Percentiles rank a stretch among this genome's conserved stretches.
Evolutionary conservation across 2,329 filamentous ascomycete genomes (phyloP).

Genomic region (Diaporthe eres): DNA sequence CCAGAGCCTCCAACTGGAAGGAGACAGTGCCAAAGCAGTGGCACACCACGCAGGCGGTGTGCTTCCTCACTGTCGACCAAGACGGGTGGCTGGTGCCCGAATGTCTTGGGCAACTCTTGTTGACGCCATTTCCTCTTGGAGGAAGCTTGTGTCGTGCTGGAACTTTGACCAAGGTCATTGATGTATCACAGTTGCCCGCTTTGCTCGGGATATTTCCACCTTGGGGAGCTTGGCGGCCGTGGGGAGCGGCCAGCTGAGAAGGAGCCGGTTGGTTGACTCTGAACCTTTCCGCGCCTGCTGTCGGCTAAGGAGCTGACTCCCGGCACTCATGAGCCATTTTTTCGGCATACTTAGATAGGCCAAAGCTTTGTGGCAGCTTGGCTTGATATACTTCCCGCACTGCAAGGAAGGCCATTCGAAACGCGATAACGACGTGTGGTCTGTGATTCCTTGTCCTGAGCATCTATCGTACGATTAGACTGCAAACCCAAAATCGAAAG

Average conservation of each 20-base stretch:
- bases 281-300: neutral
- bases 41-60: constrained; percentile 10
- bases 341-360: constrained; percentile 14
- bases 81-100: constrained; percentile 24
- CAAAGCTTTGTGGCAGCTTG: neutral
- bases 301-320: constrained; percentile 25
- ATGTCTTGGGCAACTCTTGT: constrained; percentile 1
- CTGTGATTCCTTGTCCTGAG: neutral
- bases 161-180: neutral
- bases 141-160: constrained; percentile 16
- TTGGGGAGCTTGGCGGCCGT: constrained; percentile 4
- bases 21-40: neutral
- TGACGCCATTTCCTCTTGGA: constrained; percentile 19
- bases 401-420: constrained; percentile 8
- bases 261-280: constrained; percentile 16
- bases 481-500: constrained; percentile 3
- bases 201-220: neutral
- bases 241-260: neutral
- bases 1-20: neutral
- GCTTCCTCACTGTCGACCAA: constrained; percentile 23
- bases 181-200: neutral
- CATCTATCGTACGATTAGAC: neutral
- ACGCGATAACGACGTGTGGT: neutral
- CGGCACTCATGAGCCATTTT: constrained; percentile 21
- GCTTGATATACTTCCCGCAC: constrained; percentile 18